Evolutionary conservation across 192 early-diverging fungal genomes (phyloP).

Genomic region (Paraglomus brasilianum): DNA sequence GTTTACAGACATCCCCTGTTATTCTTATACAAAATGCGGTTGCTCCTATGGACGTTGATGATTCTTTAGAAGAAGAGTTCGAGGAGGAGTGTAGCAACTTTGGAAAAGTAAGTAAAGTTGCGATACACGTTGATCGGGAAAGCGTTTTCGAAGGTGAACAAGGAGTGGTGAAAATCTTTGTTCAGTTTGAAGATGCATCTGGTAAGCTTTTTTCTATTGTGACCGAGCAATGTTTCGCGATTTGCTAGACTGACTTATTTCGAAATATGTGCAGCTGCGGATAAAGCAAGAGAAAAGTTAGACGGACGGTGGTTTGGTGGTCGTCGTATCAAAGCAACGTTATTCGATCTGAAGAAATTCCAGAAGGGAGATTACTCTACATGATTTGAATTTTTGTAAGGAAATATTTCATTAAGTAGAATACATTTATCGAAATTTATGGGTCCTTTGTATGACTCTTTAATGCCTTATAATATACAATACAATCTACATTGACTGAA

Average conservation of each 20-base stretch:
- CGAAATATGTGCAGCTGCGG: slow-evolving; percentile 46
- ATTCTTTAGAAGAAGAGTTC: slow-evolving; percentile 80
- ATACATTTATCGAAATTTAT: too few species aligned
- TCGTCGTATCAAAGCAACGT: slow-evolving; percentile 60
- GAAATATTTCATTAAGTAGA: too few species aligned
- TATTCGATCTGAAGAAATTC: slow-evolving; percentile 58
- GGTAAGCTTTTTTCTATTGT: slow-evolving; percentile 37
- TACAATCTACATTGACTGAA: too few species aligned
- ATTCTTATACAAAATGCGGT: slow-evolving; percentile 71
- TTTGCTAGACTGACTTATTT: neutral
- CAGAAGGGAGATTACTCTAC: slow-evolving; percentile 35
- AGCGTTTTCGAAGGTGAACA: slow-evolving; percentile 36
- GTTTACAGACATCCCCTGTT: slow-evolving; percentile 49
- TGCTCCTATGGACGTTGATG: slow-evolving; percentile 71
- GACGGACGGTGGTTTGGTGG: slow-evolving; percentile 86
- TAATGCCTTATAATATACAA: too few species aligned
- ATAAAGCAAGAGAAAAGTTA: slow-evolving; percentile 62
- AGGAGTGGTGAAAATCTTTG: slow-evolving; percentile 72
- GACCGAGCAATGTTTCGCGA: neutral
- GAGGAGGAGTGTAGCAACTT: slow-evolving; percentile 80
- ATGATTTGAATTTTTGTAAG: neutral
- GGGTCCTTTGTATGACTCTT: too few species aligned
- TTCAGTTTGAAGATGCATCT: slow-evolving; percentile 61
- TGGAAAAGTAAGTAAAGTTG: slow-evolving; percentile 66
- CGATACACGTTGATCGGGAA: slow-evolving; percentile 54